phyloP scores from a whole-genome alignment of 345 rosid species.

The Aurinia saxatilis region DNA sequence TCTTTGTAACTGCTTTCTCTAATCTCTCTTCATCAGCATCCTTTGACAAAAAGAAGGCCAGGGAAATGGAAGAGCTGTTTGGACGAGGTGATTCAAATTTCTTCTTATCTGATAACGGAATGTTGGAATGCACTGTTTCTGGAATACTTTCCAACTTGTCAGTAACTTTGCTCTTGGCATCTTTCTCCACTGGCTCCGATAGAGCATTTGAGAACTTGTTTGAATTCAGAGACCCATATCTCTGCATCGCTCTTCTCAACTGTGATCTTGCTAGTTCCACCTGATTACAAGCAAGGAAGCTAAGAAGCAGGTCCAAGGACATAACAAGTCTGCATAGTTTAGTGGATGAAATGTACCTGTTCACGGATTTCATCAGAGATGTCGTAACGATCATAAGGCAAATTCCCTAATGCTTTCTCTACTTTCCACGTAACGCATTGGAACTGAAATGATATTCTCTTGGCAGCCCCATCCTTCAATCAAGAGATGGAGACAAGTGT shows the following conservation, averaged over 20 bases:
- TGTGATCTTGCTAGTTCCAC: constrained; percentile 71
- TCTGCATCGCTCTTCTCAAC: constrained; percentile 63
- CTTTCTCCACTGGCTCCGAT: constrained; percentile 41
- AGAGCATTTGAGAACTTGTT: constrained; percentile 37
- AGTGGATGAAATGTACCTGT: constrained; percentile 40
- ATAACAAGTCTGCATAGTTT: not conserved
- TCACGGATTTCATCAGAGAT: constrained; percentile 85
- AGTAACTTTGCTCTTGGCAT: constrained; percentile 22
- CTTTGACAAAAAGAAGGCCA: constrained; percentile 29
- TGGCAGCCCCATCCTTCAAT: constrained; percentile 65
- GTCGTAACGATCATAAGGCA: constrained; percentile 61
- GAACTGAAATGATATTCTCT: constrained; percentile 66
- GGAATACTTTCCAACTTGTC: constrained; percentile 25
- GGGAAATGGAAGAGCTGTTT: constrained; percentile 28
- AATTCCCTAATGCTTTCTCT: constrained; percentile 61
- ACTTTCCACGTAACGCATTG: constrained; percentile 80
- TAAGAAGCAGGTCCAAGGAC: not conserved
- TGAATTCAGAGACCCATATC: constrained; percentile 56
- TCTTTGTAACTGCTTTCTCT: constrained; percentile 30
- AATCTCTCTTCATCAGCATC: constrained; percentile 32
- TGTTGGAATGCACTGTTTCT: constrained; percentile 3
- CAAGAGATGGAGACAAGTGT: not conserved
- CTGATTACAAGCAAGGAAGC: constrained; percentile 31
- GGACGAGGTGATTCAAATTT: constrained; percentile 21
- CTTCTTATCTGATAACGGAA: constrained; percentile 15